Evolutionary conservation across 1,284 basidiomycete genomes (phyloP).

Genomic region (Cutaneotrichosporon cyanovorans): DNA sequence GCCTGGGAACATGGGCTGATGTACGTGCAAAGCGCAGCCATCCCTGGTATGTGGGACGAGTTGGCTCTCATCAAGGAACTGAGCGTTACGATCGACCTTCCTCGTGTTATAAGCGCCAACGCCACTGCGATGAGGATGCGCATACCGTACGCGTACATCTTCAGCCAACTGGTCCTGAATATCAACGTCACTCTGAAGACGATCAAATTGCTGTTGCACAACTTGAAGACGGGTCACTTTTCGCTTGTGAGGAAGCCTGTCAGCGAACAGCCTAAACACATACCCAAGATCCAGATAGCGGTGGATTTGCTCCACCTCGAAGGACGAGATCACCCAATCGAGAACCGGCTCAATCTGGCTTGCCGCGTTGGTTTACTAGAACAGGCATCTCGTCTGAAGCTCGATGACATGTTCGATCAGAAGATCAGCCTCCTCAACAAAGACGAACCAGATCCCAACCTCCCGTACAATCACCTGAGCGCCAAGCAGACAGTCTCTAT

Average conservation of each 20-base stretch:
- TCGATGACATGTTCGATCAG: conserved; percentile 72
- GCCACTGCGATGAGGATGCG: conserved; percentile 64
- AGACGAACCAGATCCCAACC: conserved; percentile 19
- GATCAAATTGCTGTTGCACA: conserved; percentile 55
- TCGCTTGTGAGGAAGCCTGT: conserved; percentile 50
- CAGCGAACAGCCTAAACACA: conserved; percentile 61
- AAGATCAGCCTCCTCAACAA: conserved; percentile 56
- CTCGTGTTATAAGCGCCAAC: conserved; percentile 15
- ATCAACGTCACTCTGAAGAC: conserved; percentile 60
- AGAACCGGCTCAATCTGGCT: conserved; percentile 69
- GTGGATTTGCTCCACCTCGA: conserved; percentile 64
- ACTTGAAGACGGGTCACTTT: conserved; percentile 26
- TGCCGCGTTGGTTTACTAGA: conserved; percentile 72
- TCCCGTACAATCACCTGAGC: conserved; percentile 19
- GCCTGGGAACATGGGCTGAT: conserved; percentile 42
- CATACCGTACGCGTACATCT: conserved; percentile 69
- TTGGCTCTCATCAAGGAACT: conserved; percentile 59
- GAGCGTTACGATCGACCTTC: conserved; percentile 46
- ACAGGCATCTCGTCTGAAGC: conserved; percentile 62
- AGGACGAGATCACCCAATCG: conserved; percentile 81
- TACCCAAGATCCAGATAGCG: conserved; percentile 61
- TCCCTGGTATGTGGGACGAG: conserved; percentile 65
- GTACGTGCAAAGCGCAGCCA: conserved; percentile 47
- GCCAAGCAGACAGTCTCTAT: conserved; percentile 53
- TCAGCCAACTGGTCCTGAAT: conserved; percentile 67